Evolutionary conservation across 2,329 filamentous ascomycete genomes (phyloP).

Genomic region (Pseudogymnoascus sp.): DNA sequence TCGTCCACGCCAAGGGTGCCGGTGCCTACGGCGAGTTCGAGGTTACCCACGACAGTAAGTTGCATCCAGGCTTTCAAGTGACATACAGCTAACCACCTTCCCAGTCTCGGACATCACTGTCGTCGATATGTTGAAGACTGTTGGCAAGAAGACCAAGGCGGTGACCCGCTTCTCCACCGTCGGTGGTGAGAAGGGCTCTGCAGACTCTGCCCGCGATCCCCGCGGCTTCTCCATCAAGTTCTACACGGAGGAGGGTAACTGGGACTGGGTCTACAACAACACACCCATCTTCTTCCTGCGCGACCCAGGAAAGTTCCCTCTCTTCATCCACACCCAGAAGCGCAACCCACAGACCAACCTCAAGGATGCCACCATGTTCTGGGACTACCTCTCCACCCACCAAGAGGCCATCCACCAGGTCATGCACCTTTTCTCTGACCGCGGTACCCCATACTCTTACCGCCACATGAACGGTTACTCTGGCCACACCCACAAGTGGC

Average conservation of each 20-base stretch:
- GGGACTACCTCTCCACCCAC: slow-evolving; percentile 43
- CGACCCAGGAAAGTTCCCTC: slow-evolving; percentile 66
- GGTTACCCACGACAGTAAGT: slow-evolving; percentile 25
- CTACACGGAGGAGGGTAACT: slow-evolving; percentile 63
- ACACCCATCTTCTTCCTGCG: slow-evolving; percentile 71
- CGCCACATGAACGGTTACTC: slow-evolving; percentile 63
- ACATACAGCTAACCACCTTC: slow-evolving; percentile 53
- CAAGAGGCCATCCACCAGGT: slow-evolving; percentile 58
- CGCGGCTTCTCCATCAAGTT: slow-evolving; percentile 65
- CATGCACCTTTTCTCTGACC: slow-evolving; percentile 60
- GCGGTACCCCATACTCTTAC: slow-evolving; percentile 58
- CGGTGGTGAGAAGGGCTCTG: slow-evolving; percentile 59
- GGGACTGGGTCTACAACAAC: slow-evolving; percentile 71
- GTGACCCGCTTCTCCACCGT: slow-evolving; percentile 66
- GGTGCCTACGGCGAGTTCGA: slow-evolving; percentile 25
- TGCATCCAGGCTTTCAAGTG: slow-evolving; percentile 37
- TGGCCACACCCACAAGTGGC: slow-evolving; percentile 60
- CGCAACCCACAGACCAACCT: slow-evolving; percentile 65
- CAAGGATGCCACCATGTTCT: slow-evolving; percentile 49
- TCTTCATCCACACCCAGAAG: slow-evolving; percentile 74
- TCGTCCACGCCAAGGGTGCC: slow-evolving; percentile 58
- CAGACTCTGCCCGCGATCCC: slow-evolving; percentile 61
- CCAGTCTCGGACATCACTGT: slow-evolving; percentile 33
- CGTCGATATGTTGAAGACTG: slow-evolving; percentile 42
- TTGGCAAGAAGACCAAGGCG: slow-evolving; percentile 63